A percentile compares a stretch with the other conserved stretches of the same genome.
phyloP scores from a whole-genome alignment of 208 protist species.

The Novymonas esmeraldas region DNA sequence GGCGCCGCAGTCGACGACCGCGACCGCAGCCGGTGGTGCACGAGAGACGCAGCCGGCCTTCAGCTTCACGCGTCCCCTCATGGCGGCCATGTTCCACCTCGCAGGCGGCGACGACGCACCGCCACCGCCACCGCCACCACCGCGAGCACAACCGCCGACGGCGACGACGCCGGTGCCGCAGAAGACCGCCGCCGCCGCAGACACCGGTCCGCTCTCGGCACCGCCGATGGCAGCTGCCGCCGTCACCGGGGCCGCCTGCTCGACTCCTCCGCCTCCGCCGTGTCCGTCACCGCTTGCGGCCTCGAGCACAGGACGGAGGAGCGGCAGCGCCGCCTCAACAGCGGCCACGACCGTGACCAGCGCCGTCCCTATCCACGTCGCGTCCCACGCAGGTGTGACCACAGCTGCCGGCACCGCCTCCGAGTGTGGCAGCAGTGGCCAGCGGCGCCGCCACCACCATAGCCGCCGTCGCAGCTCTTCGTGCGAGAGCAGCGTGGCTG shows the following conservation, averaged over 20 bases:
- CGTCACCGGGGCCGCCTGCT: neutral
- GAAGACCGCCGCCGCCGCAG: too few relatives aligned
- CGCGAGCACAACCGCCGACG: too few relatives aligned
- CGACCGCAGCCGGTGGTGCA: neutral
- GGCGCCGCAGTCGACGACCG: neutral
- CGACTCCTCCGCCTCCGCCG: neutral
- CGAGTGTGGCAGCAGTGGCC: too few relatives aligned
- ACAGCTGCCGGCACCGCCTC: too few relatives aligned
- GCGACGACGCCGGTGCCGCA: too few relatives aligned
- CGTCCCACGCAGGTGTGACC: too few relatives aligned
- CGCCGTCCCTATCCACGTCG: too few relatives aligned
- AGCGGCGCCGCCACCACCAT: neutral
- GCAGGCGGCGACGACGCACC: neutral
- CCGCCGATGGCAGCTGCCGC: neutral
- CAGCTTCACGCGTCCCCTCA: slow-evolving; percentile 16
- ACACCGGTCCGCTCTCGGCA: neutral
- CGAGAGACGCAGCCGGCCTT: neutral
- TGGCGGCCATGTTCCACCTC: slow-evolving; percentile 15
- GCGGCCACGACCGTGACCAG: too few relatives aligned
- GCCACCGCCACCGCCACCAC: neutral
- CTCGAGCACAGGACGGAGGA: neutral
- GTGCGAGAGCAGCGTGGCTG: neutral
- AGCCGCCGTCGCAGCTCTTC: neutral
- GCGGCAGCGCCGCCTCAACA: neutral
- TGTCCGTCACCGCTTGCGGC: too few relatives aligned